Evolutionary conservation across 2,329 filamentous ascomycete genomes (phyloP).

Genomic region (Leptographium radiaticola): DNA sequence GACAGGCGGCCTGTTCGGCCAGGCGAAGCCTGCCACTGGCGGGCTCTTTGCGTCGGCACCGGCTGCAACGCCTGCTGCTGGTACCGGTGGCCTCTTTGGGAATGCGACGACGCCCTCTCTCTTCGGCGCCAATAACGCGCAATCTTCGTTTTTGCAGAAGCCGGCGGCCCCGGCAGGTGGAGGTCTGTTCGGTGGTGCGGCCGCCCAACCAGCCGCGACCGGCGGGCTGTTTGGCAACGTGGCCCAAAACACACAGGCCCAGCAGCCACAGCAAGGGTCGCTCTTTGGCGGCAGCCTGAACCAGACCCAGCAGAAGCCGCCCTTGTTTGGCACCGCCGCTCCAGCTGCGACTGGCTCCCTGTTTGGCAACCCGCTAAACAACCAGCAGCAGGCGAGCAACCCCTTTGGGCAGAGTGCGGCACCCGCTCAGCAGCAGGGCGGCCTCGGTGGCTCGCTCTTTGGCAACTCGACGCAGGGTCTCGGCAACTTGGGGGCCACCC

Average conservation of each 20-base stretch:
- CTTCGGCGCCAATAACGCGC: slow-evolving; percentile 3
- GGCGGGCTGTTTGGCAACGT: slow-evolving; percentile 39
- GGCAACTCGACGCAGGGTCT: slow-evolving; percentile 28
- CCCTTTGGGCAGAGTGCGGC: slow-evolving; percentile 34
- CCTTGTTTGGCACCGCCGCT: slow-evolving; percentile 36
- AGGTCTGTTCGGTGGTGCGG: slow-evolving; percentile 33
- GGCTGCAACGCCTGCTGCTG: neutral
- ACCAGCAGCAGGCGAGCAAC: slow-evolving; percentile 22
- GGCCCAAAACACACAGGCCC: slow-evolving; percentile 17
- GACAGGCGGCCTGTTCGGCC: slow-evolving; percentile 17
- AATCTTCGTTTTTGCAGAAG: slow-evolving; percentile 25
- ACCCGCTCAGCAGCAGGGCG: slow-evolving; percentile 36
- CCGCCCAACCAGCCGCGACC: slow-evolving; percentile 19
- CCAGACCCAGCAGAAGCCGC: slow-evolving; percentile 41
- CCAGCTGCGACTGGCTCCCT: slow-evolving; percentile 33
- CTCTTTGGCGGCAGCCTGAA: slow-evolving; percentile 34
- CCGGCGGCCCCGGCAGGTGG: slow-evolving; percentile 23
- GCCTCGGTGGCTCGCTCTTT: slow-evolving; percentile 43
- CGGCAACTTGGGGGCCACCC: slow-evolving; percentile 33
- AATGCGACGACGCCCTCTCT: neutral
- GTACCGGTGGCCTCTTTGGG: slow-evolving; percentile 7
- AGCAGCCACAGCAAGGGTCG: slow-evolving; percentile 20
- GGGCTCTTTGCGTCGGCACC: slow-evolving; percentile 12
- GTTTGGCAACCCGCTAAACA: slow-evolving; percentile 36
- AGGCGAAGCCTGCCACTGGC: slow-evolving; percentile 14